Evolutionary conservation across 805 yeast genomes (phyloP), one percentile per base, ranked within the genome.

Genomic region (Clavispora santaluciae): DNA sequence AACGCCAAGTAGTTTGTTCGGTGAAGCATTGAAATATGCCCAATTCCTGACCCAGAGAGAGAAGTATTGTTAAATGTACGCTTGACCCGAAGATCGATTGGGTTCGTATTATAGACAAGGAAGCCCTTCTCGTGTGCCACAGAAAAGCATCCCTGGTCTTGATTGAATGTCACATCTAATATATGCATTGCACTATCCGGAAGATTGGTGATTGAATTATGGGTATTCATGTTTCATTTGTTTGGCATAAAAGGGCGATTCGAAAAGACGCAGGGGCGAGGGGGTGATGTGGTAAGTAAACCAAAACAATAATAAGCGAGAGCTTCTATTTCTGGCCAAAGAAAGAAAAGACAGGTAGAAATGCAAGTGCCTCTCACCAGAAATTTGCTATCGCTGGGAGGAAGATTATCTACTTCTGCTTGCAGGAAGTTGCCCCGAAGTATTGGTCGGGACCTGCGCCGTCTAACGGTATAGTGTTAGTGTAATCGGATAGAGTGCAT

Each of bases 121-220:
- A 91, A 89, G 13, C 98, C 97, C 34, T 69, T 62, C 44, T 86
- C 89, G 46, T 79, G 83, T 39, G 93, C 86, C 20, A 86, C 70
- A 15, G 95, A 86, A 64, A 91, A 89, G 60, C 97, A 91, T 26
- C 88, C 83, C 54, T 81, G 85, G 64, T 90, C 96, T 62, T 88
- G 95, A 63, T 91, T 91, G 70, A 88, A 90, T 20, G 79, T 66
- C 8, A 84, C 79, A 45, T 78, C 73, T 16, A 82, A 66, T 28
- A 81, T 68, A 39, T 58, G 72, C 64, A 53, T 57, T 58, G 33
- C 49, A 33, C 38, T 34, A 23, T 24, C 37, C 25, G 42, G 10
- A 6, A 43, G 35, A 12, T 35, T 42, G 22, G 47, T 37, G 34
- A 49, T 40, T n/a, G 49, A 43, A 10, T 47, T 36, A 39, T 48